Conservation (phyloP, 2,329 filamentous ascomycete genomes). For the Neospermospora avenae region DNA sequence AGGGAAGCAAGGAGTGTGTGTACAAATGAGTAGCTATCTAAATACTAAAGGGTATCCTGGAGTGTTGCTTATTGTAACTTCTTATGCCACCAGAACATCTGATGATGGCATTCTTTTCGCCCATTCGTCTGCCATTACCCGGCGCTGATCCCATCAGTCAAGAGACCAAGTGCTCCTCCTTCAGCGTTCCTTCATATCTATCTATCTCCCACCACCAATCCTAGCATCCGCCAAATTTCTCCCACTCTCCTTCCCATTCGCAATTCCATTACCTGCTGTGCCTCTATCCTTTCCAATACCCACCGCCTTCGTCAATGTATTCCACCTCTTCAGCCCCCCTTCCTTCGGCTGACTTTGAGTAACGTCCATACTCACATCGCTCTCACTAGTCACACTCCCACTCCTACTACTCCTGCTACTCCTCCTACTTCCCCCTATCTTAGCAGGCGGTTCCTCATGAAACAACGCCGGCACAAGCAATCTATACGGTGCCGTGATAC, state of each 20-base stretch:
- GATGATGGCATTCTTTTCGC: not conserved
- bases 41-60: not conserved
- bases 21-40: no score
- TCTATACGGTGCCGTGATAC: constrained; percentile 83
- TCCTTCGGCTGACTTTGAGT: not conserved
- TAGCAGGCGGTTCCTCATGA: constrained; percentile 39
- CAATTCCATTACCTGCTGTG: no score
- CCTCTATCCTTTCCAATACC: constrained; percentile 3
- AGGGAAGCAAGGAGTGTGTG: no score
- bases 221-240: not conserved
- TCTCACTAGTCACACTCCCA: not conserved
- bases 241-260: no score
- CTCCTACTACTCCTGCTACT: constrained; percentile 7
- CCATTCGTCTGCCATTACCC: not conserved
- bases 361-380: not conserved
- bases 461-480: constrained; percentile 77
- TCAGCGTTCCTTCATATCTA: not conserved
- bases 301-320: constrained; percentile 16
- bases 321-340: constrained; percentile 13
- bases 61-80: not conserved
- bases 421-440: constrained; percentile 8
- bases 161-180: no score
- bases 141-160: not conserved
- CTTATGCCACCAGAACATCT: not conserved
- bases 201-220: not conserved